phyloP scores from a whole-genome alignment of 2,329 filamentous ascomycete genomes.

The Colletotrichum simmondsii region DNA sequence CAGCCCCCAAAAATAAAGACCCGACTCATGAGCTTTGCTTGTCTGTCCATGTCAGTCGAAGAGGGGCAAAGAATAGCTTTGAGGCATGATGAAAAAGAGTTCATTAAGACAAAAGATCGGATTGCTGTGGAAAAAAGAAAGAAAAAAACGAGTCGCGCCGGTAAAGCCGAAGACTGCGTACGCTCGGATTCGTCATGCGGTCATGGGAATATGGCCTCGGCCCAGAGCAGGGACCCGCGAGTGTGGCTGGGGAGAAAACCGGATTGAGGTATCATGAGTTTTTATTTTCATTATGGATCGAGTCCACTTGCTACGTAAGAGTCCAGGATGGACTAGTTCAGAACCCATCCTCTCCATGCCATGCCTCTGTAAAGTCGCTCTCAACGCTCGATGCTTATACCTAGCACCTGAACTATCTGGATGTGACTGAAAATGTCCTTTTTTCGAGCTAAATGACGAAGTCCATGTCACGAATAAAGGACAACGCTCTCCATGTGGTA shows the following conservation, averaged over 20 bases:
- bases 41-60: neutral
- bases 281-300: neutral
- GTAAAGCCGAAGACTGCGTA: neutral
- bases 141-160: neutral
- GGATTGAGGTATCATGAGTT: neutral
- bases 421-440: neutral
- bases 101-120: conserved; percentile 8
- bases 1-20: neutral
- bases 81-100: neutral
- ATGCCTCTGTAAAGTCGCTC: neutral
- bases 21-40: neutral
- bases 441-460: conserved; percentile 24
- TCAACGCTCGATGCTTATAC: neutral
- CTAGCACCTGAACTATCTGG: conserved; percentile 2
- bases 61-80: neutral
- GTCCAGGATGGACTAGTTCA: neutral
- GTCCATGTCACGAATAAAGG: conserved; percentile 11
- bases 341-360: neutral
- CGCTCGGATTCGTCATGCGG: neutral
- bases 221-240: neutral
- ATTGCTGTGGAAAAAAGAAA: neutral
- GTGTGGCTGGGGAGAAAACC: neutral
- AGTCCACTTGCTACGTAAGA: neutral
- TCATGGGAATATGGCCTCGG: neutral
- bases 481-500: conserved; percentile 34